Evolutionary conservation across 805 yeast species (phyloP), one percentile per base, ranked within the genome.

Genomic region (Saccharomycopsis lassenensis): DNA sequence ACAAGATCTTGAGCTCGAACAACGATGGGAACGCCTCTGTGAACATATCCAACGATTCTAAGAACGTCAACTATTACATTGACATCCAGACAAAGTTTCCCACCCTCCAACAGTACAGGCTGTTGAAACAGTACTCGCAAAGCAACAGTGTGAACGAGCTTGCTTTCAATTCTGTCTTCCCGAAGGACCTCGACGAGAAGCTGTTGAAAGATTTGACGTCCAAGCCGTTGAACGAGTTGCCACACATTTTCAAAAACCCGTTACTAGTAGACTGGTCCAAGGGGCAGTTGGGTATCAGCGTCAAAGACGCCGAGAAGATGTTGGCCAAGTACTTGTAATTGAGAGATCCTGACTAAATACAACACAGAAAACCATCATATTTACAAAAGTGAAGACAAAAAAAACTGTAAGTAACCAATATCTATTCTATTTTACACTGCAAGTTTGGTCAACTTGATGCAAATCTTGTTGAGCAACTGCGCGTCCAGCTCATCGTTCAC

Each of bases 181-280:
- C n/a, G n/a, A n/a, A n/a, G n/a, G n/a, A n/a, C n/a, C n/a, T n/a
- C n/a, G n/a, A n/a, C n/a, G n/a, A n/a, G n/a, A n/a, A n/a, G n/a
- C n/a, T n/a, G n/a, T n/a, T n/a, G n/a, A n/a, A n/a, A n/a, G n/a
- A n/a, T n/a, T n/a, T n/a, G n/a, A n/a, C n/a, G n/a, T n/a, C n/a
- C n/a, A n/a, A n/a, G n/a, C n/a, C n/a, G n/a, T n/a, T n/a, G n/a
- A n/a, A n/a, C n/a, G n/a, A n/a, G n/a, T n/a, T n/a, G n/a, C n/a
- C n/a, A n/a, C n/a, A n/a, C n/a, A n/a, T n/a, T n/a, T n/a, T n/a
- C n/a, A n/a, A n/a, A n/a, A n/a, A n/a, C n/a, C n/a, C n/a, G 5
- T 35, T 42, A 14, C 40, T 42, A 4, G 43, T 42, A 7, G 46
- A 42, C 18, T 42, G 46, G 46, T 36, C 18, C 24, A 37, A 40